Base-by-base conservation (phyloP, 2,329 filamentous ascomycete genomes). In the Neonectria faginata region DNA sequence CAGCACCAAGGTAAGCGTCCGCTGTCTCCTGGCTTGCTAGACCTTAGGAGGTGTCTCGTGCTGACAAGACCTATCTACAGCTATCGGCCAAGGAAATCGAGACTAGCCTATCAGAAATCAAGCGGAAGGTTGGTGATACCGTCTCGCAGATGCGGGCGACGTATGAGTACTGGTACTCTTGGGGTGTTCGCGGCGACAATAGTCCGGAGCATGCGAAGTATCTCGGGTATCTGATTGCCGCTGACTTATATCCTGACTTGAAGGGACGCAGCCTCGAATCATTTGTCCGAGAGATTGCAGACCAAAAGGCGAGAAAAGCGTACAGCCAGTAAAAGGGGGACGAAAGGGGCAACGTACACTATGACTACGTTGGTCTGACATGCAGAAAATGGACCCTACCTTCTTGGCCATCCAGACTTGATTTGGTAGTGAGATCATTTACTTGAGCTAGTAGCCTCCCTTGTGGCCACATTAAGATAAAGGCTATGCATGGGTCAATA, bases 181-280 rank as follows among this genome's bases (percentile, higher is more conserved):
- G 39, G 39, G 39, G 39, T 41, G 16, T 25, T n/a, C 79, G 85
- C 2, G 83, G 81, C 1, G 86, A 89, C 66, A 87, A 87, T 71
- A 83, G 77, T 12, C 83, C 82, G 0, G 82, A 85, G 57, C 79
- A 82, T 66, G 86, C 86, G 11, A 78, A 79, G 58, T 88, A 87
- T 66, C 76, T 88, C 8, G 85, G 85, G 2, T 87, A 88, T 70
- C 64, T 87, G 18, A 77, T 81, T 57, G 79, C 78, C 27, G 82
- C 82, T 66, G 82, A 87, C 18, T 75, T 88, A 20, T 88, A 87
- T 70, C 85, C 85, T 3, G 54, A 27, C 5, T 5, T 47, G 11
- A 57, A 47, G 18, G 42, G 54, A 8, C 41, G 41, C 6, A 20
- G 25, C 2, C 54, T 57, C 22, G 54, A 57, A 27, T 12, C 42